Conservation (phyloP, 345 rosid genomes). For the Populus deltoides region DNA sequence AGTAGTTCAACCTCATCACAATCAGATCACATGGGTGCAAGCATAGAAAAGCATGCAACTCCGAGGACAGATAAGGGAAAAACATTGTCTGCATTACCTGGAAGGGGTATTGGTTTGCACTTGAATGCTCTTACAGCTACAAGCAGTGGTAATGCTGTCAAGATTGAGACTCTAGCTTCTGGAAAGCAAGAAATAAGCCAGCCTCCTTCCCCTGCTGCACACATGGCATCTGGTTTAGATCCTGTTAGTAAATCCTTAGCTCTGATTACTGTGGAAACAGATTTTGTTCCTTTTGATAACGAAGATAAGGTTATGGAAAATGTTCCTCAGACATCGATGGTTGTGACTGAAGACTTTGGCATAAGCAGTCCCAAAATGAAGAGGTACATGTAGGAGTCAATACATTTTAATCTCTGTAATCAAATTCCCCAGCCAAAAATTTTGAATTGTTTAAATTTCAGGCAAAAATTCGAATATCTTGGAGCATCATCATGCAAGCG, state of each 20-base stretch:
- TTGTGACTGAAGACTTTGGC: slow-evolving; percentile 27
- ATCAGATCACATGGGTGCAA: slow-evolving; percentile 25
- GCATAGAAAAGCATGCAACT: slow-evolving; percentile 18
- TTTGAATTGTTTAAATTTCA: slow-evolving; percentile 20
- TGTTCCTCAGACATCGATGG: slow-evolving; percentile 25
- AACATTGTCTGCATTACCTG: slow-evolving; percentile 21
- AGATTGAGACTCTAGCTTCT: slow-evolving; percentile 23
- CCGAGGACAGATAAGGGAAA: slow-evolving; percentile 14
- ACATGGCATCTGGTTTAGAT: slow-evolving; percentile 9
- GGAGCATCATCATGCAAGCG: slow-evolving; percentile 26
- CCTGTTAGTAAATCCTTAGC: slow-evolving; percentile 20
- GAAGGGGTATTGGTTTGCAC: slow-evolving; percentile 49
- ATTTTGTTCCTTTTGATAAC: slow-evolving; percentile 28
- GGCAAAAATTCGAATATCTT: slow-evolving; percentile 33
- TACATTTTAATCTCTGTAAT: background rate
- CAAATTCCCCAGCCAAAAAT: background rate
- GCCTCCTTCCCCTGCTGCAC: slow-evolving; percentile 22
- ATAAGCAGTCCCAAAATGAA: slow-evolving; percentile 33
- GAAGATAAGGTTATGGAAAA: slow-evolving; percentile 27
- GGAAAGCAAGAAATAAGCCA: slow-evolving; percentile 25
- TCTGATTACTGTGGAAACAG: slow-evolving; percentile 29
- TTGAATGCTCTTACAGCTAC: slow-evolving; percentile 48
- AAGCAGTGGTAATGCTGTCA: slow-evolving; percentile 24
- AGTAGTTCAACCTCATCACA: slow-evolving; percentile 21
- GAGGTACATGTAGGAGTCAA: slow-evolving; percentile 31